These are phyloP conservation scores for Tetrapisispora nanseiensis DNA, from an alignment of 805 yeast genomes.

Conservation along the genomic window DNA sequence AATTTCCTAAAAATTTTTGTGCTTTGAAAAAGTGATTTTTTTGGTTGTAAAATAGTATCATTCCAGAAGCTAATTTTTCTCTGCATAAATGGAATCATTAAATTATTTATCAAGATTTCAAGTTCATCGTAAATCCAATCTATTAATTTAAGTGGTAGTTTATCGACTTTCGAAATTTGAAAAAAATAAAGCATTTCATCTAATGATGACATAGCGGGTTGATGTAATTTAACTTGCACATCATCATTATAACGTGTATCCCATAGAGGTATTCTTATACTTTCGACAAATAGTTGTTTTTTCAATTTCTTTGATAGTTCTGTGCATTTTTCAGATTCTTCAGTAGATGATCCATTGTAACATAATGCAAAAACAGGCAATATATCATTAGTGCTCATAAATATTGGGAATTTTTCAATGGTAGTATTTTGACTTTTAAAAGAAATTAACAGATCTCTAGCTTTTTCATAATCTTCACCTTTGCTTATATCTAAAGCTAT, in stretches of 20 bases:
- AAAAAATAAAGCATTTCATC: conserved; percentile 16
- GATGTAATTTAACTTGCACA: conserved; percentile 16
- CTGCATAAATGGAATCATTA: conserved; percentile 73
- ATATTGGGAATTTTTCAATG: conserved; percentile 40
- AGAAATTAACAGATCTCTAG: conserved; percentile 46
- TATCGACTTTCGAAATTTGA: conserved; percentile 5
- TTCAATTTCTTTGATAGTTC: conserved; percentile 34
- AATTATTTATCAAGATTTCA: conserved; percentile 15
- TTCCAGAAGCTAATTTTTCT: conserved; percentile 74
- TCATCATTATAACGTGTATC: conserved; percentile 5
- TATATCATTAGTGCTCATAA: conserved; percentile 55
- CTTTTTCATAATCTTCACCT: conserved; percentile 34
- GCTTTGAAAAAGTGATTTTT: conserved; percentile 64
- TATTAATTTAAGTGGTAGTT: conserved; percentile 15
- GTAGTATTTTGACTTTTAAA: conserved; percentile 36
- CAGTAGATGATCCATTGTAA: conserved; percentile 37
- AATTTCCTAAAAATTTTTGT: conserved; percentile 45
- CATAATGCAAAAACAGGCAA: conserved; percentile 43
- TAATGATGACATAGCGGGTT: conserved; percentile 22
- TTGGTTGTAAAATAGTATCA: conserved; percentile 66
- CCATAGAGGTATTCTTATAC: conserved; percentile 25
- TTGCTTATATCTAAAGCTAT: conserved; percentile 43
- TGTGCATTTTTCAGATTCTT: conserved; percentile 36
- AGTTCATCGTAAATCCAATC: conserved; percentile 20
- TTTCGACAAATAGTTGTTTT: conserved; percentile 33